phyloP scores from a whole-genome alignment of 2,329 filamentous ascomycete genomes.

The Sphaceloma murrayae region DNA sequence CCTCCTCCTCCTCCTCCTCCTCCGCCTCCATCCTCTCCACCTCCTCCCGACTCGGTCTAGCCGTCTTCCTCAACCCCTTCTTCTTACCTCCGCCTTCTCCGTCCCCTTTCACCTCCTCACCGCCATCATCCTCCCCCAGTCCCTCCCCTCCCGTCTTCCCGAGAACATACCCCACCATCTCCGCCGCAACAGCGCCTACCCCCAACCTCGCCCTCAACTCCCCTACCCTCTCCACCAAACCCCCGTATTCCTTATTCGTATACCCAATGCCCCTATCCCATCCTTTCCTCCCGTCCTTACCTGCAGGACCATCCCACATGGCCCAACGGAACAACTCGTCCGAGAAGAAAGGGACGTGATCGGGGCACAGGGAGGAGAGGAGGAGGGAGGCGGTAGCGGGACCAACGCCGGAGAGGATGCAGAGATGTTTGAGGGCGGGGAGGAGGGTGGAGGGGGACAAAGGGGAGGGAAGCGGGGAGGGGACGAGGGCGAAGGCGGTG shows the following conservation, averaged over 20 bases:
- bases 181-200: constrained; percentile 48
- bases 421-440: constrained; percentile 46
- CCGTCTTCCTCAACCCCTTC: too few relatives aligned
- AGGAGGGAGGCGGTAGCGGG: constrained; percentile 71
- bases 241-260: constrained; percentile 55
- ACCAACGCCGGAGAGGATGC: constrained; percentile 61
- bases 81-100: not conserved
- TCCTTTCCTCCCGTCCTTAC: constrained; percentile 32
- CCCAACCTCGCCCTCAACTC: constrained; percentile 38
- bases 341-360: constrained; percentile 61
- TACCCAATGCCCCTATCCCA: constrained; percentile 56
- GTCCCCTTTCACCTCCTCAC: not conserved
- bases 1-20: not conserved
- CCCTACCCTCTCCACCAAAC: constrained; percentile 37
- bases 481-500: constrained; percentile 38
- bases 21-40: not conserved
- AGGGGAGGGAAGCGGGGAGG: constrained; percentile 29
- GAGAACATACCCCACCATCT: constrained; percentile 62
- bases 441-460: constrained; percentile 1
- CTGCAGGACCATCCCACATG: constrained; percentile 42
- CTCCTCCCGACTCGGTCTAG: not conserved
- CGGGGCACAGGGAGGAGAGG: constrained; percentile 54
- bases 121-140: constrained; percentile 1
- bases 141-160: constrained; percentile 36
- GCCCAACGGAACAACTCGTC: constrained; percentile 72